Evolutionary conservation across 208 protist species (phyloP), one percentile per base, ranked within the genome.

Genomic region (Jaenimonas drosophilae): DNA sequence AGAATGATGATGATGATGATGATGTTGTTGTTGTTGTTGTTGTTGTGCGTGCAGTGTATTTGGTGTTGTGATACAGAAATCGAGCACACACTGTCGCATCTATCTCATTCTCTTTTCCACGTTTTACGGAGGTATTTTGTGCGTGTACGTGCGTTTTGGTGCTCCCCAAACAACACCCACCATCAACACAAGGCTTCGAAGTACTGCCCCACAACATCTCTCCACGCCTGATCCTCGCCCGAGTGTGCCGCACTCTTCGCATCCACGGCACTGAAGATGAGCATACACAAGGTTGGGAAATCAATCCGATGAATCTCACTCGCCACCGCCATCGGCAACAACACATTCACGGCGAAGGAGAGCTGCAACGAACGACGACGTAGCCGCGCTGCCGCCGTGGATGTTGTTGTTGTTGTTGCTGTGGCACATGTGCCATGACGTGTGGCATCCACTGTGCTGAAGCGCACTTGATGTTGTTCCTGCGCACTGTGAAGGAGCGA

Each of bases 291-390:
- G 0, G 74, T 67, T 2, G 78, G 38, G 47, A 88, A 88, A 44
- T 88, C 78, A 30, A 83, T 48, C 27, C 54, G 11, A 14, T 64
- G 27, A 23, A 88, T 68, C 36, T 59, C 56, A 23, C 74, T 76
- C 14, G 65, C 29, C 7, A 45, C n/a, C 16, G 55, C 43, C 20
- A 84, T 42, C 12, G 78, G 78, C 20, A 88, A 52, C 16, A 84
- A 46, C 19, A 84, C 67, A 21, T 88, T 81, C 48, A 84, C 50
- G 3, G 67, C 59, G 54, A 88, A 64, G 7, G 64, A 64, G 31
- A 78, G 53, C 9, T 80, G 57, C 19, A 70, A 36, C 29, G 60
- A 24, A 33, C 41, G 57, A 24, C 67, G 51, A 20, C 37, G 37
- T 20, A 42, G 37, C 37, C 23, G 37, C 11, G 11, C 9, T 29